Conservation (phyloP, 176 grass and related monocot species). For the Olyra latifolia region DNA sequence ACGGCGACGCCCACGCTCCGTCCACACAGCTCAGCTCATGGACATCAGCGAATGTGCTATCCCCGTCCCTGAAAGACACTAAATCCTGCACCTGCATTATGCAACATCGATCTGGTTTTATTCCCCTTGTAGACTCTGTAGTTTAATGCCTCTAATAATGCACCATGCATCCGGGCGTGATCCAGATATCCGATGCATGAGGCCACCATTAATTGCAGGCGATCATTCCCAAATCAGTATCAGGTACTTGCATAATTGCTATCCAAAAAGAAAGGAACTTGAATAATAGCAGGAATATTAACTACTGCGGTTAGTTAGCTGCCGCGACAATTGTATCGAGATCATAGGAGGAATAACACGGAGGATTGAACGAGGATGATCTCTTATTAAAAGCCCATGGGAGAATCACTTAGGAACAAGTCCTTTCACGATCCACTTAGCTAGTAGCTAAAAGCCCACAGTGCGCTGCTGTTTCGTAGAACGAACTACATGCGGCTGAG, state of each 20-base stretch:
- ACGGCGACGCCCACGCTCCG: not conserved
- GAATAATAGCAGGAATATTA: constrained; percentile 26
- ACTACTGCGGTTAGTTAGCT: too few relatives aligned
- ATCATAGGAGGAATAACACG: not conserved
- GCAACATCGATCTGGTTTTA: not conserved
- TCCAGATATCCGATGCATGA: constrained; percentile 6
- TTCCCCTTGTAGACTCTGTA: too few relatives aligned
- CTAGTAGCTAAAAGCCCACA: not conserved
- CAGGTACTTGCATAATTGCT: constrained; percentile 29
- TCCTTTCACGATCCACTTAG: not conserved
- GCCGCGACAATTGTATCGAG: not conserved
- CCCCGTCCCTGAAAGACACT: not conserved
- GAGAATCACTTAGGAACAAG: not conserved
- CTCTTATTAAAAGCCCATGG: not conserved
- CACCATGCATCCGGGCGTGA: not conserved
- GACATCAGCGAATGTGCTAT: constrained; percentile 8
- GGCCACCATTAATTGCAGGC: not conserved
- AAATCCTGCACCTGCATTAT: not conserved
- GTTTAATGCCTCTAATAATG: not conserved
- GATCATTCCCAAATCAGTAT: not conserved
- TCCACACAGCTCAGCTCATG: constrained; percentile 16
- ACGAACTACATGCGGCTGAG: not conserved
- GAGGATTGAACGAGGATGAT: not conserved
- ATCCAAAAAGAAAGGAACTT: not conserved
- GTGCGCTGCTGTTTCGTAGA: not conserved